These are phyloP conservation scores for Malassezia cuniculi DNA, from an alignment of 1,284 basidiomycete species.

Conservation along the genomic window DNA sequence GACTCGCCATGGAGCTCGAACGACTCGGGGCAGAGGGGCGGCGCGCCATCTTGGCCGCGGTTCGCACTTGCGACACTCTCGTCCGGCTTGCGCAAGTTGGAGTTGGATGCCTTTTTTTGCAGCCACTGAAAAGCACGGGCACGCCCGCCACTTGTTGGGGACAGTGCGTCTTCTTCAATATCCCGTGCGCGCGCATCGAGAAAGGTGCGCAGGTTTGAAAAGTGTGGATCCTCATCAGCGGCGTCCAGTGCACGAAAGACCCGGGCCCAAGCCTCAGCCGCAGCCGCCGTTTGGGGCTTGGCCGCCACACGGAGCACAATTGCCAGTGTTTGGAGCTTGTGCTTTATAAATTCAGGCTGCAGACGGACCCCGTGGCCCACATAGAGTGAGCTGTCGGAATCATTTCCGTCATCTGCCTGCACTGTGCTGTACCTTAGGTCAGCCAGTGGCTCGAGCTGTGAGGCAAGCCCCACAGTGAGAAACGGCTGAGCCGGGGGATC, in stretches of 20 bases:
- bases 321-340: constrained; percentile 20
- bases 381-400: constrained; percentile 9
- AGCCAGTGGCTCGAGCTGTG: constrained; percentile 31
- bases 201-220: constrained; percentile 28
- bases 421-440: constrained; percentile 20
- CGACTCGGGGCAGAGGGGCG: too few species aligned
- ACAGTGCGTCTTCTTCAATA: too few species aligned
- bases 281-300: constrained; percentile 19
- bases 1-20: too few species aligned
- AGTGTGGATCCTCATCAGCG: constrained; percentile 32
- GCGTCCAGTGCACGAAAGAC: constrained; percentile 27
- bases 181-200: constrained; percentile 29
- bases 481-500: too few species aligned
- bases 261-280: constrained; percentile 20
- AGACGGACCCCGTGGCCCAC: constrained; percentile 23
- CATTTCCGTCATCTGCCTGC: constrained; percentile 8
- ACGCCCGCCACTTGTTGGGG: constrained; percentile 14
- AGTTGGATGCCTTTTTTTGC: too few species aligned
- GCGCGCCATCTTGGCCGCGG: too few species aligned
- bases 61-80: too few species aligned
- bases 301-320: constrained; percentile 23
- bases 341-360: constrained; percentile 18
- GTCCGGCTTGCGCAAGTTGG: too few species aligned
- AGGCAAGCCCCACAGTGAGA: constrained; percentile 38
- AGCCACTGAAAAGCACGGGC: too few species aligned